Evolutionary conservation across 2,329 filamentous ascomycete genomes (phyloP).

Genomic region (Capronia epimyces): DNA sequence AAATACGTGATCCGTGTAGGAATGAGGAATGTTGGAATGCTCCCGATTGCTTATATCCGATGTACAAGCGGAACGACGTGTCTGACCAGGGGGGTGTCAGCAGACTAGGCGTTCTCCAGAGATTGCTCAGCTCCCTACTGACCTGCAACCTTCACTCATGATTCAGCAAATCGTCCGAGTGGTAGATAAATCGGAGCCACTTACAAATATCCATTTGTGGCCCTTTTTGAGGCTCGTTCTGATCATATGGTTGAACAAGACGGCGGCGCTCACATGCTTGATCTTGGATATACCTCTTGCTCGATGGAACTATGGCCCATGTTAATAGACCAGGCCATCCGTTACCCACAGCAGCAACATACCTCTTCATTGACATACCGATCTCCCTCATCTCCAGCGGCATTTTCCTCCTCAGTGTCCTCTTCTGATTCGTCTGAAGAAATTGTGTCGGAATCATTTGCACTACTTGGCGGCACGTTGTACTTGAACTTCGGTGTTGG

Average conservation of each 20-base stretch:
- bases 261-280: constrained; percentile 63
- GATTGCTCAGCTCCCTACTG: background rate
- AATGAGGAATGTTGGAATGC: constrained; percentile 91
- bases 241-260: constrained; percentile 71
- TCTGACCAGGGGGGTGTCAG: constrained; percentile 46
- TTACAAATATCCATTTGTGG: constrained; percentile 79
- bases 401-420: constrained; percentile 17
- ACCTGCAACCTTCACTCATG: constrained; percentile 2
- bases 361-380: constrained; percentile 59
- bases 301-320: constrained; percentile 43
- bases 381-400: constrained; percentile 46
- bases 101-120: background rate
- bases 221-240: constrained; percentile 69
- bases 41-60: constrained; percentile 83
- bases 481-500: constrained; percentile 51
- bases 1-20: constrained; percentile 73
- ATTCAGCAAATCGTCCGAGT: background rate
- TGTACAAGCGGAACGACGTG: constrained; percentile 71
- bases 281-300: constrained; percentile 57
- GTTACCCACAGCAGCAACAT: background rate
- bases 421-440: constrained; percentile 29
- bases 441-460: constrained; percentile 17
- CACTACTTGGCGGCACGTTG: constrained; percentile 30
- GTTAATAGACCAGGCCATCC: background rate
- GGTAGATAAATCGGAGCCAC: background rate